Conservation (phyloP, 164 flowering plant species). For the Vitis cinerea region DNA sequence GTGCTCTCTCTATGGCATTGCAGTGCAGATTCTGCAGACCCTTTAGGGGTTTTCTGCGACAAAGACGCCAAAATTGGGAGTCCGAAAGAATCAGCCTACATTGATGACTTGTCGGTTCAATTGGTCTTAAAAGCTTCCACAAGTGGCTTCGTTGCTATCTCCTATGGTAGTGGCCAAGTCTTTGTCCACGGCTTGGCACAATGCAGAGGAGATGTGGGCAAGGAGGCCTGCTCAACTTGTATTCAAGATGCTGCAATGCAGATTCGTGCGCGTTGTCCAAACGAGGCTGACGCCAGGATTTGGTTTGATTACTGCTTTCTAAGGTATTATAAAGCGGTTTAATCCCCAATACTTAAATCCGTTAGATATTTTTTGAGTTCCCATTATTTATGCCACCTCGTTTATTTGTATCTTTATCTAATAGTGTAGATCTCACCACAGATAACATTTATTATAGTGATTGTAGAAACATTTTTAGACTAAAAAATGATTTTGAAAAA, state of each 20-base stretch:
- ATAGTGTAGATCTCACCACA: no score
- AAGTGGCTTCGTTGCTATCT: conserved; percentile 27
- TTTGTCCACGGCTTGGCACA: conserved; percentile 51
- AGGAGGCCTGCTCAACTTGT: conserved; percentile 43
- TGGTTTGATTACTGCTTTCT: conserved; percentile 65
- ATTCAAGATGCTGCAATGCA: conserved; percentile 41
- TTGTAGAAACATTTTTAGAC: no score
- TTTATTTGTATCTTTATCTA: no score
- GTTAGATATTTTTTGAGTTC: no score
- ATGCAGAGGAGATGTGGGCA: conserved; percentile 56
- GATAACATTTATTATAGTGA: no score
- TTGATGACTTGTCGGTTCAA: conserved; percentile 25
- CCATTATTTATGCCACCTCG: no score
- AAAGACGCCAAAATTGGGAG: conserved; percentile 14
- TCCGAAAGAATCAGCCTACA: conserved; percentile 26
- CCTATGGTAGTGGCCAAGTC: conserved; percentile 25
- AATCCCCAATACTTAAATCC: no score
- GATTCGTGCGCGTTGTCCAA: conserved; percentile 39
- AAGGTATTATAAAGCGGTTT: conserved; percentile 19
- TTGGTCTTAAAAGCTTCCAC: conserved; percentile 20
- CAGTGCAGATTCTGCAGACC: conserved; percentile 18
- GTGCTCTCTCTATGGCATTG: conserved; percentile 8
- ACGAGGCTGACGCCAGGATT: conserved; percentile 48
- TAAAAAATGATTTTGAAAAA: no score
- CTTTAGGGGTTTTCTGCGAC: conserved; percentile 33